Base-by-base conservation (phyloP, 2,329 filamentous ascomycete species). In the Hypoxylon sp. region DNA sequence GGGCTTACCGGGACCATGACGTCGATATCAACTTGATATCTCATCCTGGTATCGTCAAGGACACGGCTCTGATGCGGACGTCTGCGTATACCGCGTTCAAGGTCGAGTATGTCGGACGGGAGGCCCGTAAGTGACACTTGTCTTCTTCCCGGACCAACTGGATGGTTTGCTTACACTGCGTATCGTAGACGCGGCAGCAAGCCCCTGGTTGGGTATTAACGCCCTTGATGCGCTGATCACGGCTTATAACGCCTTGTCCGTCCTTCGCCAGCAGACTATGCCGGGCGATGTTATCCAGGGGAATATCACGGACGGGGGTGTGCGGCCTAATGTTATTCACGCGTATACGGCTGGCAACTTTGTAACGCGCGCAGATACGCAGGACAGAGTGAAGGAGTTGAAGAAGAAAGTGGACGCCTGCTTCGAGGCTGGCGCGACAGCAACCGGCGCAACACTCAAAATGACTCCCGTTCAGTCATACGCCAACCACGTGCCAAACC, bases 181-280 rank as follows among this genome's bases (percentile, higher is more conserved):
- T 3, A 9, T 51, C 37, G 31, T 13, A 64, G 61, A 87, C 61
- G 83, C 83, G 0, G 83, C 80, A 0, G 79, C 79, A 2, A 79
- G 75, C n/a, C 84, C 83, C 0, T 86, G 83, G 83, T 75, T 83
- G 4, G 84, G 84, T 0, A 76, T 82, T 62, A 87, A 87, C 65
- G 84, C 84, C 0, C 76, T 86, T 0, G 84, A 87, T 62, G 83
- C 83, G 0, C 66, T 84, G 18, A 74, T 86, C 2, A 74, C 76
- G 0, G 78, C 75, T 0, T 82, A 82, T 62, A 79, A 77, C 48
- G 74, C 73, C 38, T 69, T 87, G 3, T 78, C 80, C 0, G 74
- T 82, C 0, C 73, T 87, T 4, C 78, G 84, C 1, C 83, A 86
- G 68, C 84, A 87, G 67, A 77, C 82, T 3, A 75, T 78, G 60